Evolutionary conservation across 129 eudicot species (phyloP), one percentile per base, ranked within the genome.

Genomic region (Pulicaria dysenterica): DNA sequence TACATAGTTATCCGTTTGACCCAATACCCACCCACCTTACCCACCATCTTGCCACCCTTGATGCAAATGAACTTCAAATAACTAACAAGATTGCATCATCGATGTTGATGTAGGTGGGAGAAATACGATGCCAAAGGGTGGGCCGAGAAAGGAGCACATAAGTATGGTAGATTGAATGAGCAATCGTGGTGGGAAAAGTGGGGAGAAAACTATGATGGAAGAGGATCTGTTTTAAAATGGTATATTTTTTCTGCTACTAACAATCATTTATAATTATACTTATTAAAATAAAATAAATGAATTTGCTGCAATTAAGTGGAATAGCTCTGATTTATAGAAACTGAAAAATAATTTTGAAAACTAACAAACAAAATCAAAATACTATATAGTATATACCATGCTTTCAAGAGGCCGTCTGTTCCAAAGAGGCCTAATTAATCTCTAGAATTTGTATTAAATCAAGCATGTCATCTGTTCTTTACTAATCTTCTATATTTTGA

Each of bases 131-230:
- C 98, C 41, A 92, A 92, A 73, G 96, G 98, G 62, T 92, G 94
- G 94, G 87, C 98, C 0, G 96, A 89, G 83, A 89, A 92, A 83
- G 91, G 91, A 54, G 96, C 98, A 59, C 89, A 92, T 47, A 92
- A 89, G 51, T 92, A 89, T 75, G 96, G 96, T 36, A 86, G 87
- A 79, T 64, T 92, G 79, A 89, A 92, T 68, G 98, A 92, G 67
- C 96, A 92, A 54, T 92, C 96, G 3, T 92, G 96, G 98, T 92
- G 96, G 98, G 98, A 92, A 79, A 92, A 89, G 74, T 92, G 96
- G 96, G 98, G 96, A 73, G 98, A 89, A 80, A 75, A 85, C 75
- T 92, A 89, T 70, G 98, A 92, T 66, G 98, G 96, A 83, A 83
- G 98, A 69, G 98, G 98, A 80, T 92, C 95, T 19, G 95, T 92